Percentiles rank a stretch among this genome's conserved stretches.
phyloP scores from a whole-genome alignment of 2,329 filamentous ascomycete genomes.

The Paecilomyces dactylethromorphus region DNA sequence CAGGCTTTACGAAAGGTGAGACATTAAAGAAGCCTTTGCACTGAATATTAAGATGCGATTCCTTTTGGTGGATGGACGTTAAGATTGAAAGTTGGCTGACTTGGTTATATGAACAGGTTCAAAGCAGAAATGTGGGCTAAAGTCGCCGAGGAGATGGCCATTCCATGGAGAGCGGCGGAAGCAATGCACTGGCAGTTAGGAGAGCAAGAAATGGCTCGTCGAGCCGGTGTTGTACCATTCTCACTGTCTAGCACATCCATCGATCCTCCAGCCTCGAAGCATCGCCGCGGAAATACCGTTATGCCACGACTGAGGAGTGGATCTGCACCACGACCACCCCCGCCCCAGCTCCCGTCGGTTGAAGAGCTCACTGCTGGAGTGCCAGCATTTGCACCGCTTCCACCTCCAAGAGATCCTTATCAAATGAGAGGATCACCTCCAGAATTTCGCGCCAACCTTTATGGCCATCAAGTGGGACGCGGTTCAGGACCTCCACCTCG shows the following conservation, averaged over 20 bases:
- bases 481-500: constrained; percentile 28
- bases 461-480: constrained; percentile 22
- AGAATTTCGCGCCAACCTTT: constrained; percentile 21
- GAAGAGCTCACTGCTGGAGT: constrained; percentile 42
- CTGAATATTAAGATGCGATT: not conserved
- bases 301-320: constrained; percentile 33
- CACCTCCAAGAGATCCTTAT: constrained; percentile 30
- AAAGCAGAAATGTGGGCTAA: constrained; percentile 98
- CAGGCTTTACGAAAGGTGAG: constrained; percentile 87
- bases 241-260: constrained; percentile 55
- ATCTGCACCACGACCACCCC: constrained; percentile 25
- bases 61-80: not conserved
- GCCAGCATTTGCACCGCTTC: constrained; percentile 37
- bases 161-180: constrained; percentile 92
- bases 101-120: constrained; percentile 56
- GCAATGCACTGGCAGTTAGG: constrained; percentile 98
- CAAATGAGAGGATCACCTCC: constrained; percentile 23
- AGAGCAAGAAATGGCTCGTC: constrained; percentile 85
- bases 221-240: constrained; percentile 85
- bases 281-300: constrained; percentile 31
- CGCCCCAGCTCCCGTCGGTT: constrained; percentile 36
- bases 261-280: constrained; percentile 38
- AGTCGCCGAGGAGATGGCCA: constrained; percentile 87
- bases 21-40: constrained; percentile 10
- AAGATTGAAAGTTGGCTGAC: not conserved